phyloP scores from a whole-genome alignment of 1,284 basidiomycete species.

The Stygiomarasmius scandens region DNA sequence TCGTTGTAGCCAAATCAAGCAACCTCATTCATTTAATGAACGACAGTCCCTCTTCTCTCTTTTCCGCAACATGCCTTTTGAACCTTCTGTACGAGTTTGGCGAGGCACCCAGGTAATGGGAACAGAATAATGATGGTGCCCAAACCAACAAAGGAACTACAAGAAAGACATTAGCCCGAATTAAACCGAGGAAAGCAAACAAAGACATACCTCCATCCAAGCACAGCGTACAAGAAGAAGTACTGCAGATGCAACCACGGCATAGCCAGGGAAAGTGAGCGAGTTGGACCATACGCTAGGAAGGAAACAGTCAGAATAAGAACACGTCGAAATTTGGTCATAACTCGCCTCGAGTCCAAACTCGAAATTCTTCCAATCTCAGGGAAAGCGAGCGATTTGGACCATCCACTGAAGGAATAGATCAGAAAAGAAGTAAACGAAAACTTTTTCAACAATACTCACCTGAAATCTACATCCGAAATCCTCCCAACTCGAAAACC shows the following conservation, averaged over 20 bases:
- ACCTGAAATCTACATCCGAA: no score
- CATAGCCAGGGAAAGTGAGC: background rate
- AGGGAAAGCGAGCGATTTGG: no score
- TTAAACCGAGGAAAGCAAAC: background rate
- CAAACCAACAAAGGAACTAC: constrained; percentile 53
- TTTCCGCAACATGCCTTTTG: constrained; percentile 41
- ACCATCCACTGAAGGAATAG: no score
- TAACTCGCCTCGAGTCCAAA: no score
- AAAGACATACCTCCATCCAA: constrained; percentile 43
- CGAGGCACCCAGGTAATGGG: constrained; percentile 47
- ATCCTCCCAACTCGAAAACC: no score
- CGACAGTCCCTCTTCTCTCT: constrained; percentile 58
- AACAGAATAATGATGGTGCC: constrained; percentile 49
- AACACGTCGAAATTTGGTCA: background rate
- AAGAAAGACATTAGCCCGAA: background rate
- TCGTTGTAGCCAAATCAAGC: constrained; percentile 31
- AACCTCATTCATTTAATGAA: constrained; percentile 47
- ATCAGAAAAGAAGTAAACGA: no score
- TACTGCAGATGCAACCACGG: constrained; percentile 2
- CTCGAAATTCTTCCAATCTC: no score
- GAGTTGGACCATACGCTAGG: background rate
- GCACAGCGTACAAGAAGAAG: constrained; percentile 46
- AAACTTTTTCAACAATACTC: no score
- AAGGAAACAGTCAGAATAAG: background rate
- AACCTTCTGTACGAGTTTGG: constrained; percentile 22